Evolutionary conservation across 495 filamentous ascomycete genomes (phyloP).

Genomic region (Chaetomium tenue): DNA sequence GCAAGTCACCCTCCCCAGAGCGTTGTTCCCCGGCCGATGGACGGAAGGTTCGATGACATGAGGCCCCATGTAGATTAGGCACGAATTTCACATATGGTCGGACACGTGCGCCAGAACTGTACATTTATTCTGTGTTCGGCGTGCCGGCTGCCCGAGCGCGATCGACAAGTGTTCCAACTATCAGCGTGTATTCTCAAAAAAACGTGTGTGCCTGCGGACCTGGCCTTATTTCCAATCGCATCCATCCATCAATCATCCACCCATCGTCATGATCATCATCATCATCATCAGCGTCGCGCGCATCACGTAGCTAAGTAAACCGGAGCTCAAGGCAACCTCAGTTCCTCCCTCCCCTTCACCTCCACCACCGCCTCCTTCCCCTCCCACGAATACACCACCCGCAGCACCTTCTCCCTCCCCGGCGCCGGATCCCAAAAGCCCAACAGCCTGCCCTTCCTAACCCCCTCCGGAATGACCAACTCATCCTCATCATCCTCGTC

Average conservation of each 20-base stretch:
- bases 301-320: background rate
- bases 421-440: slow-evolving; percentile 61
- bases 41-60: background rate
- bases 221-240: background rate
- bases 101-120: too few relatives aligned
- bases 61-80: background rate
- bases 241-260: too few relatives aligned
- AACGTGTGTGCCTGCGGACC: background rate
- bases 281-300: background rate
- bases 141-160: background rate
- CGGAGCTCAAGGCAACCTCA: slow-evolving; percentile 37
- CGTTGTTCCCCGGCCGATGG: slow-evolving; percentile 17
- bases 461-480: slow-evolving; percentile 27
- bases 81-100: background rate
- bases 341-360: slow-evolving; percentile 47
- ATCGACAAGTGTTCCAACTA: background rate
- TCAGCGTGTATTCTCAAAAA: background rate
- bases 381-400: slow-evolving; percentile 53
- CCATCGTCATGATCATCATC: background rate
- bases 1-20: background rate
- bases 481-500: slow-evolving; percentile 13
- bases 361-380: slow-evolving; percentile 48
- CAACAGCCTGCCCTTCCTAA: slow-evolving; percentile 48
- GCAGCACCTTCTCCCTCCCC: slow-evolving; percentile 50
- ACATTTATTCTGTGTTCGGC: background rate